Conservation (phyloP, 768 basidiomycete species). For the Lactarius indigo region DNA sequence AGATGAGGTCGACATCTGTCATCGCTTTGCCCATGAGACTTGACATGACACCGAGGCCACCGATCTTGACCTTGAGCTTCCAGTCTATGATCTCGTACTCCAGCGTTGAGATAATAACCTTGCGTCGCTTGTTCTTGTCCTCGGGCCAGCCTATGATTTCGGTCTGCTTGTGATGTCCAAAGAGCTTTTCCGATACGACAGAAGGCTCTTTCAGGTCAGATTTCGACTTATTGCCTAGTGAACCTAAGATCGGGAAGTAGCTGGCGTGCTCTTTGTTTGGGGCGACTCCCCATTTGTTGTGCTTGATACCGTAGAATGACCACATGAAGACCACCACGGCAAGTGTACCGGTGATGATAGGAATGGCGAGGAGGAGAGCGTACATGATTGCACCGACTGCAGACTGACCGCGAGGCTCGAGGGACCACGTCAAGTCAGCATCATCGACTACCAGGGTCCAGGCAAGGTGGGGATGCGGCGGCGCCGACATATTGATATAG, state of each 20-base stretch:
- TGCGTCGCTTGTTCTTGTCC: slow-evolving; percentile 84
- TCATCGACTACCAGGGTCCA: slow-evolving; percentile 86
- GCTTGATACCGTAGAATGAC: slow-evolving; percentile 93
- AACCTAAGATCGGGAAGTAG: slow-evolving; percentile 87
- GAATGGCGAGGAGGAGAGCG: slow-evolving; percentile 75
- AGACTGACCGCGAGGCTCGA: slow-evolving; percentile 79
- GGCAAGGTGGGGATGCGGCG: slow-evolving; percentile 81
- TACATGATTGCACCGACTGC: slow-evolving; percentile 85
- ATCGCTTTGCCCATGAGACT: slow-evolving; percentile 97
- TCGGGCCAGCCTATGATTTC: slow-evolving; percentile 97
- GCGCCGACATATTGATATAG: slow-evolving; percentile 88
- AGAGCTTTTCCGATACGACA: slow-evolving; percentile 69
- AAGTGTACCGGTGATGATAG: slow-evolving; percentile 77
- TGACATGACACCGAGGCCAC: slow-evolving; percentile 97
- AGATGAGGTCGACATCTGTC: slow-evolving; percentile 92
- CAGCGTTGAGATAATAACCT: slow-evolving; percentile 86
- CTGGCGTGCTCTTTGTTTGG: slow-evolving; percentile 63
- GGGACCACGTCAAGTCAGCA: slow-evolving; percentile 65
- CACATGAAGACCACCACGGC: slow-evolving; percentile 90
- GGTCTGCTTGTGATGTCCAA: slow-evolving; percentile 46
- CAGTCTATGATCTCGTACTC: slow-evolving; percentile 98
- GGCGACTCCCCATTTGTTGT: slow-evolving; percentile 88
- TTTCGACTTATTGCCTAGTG: slow-evolving; percentile 59
- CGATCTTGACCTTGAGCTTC: slow-evolving; percentile 97
- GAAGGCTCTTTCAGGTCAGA: slow-evolving; percentile 63